Conservation (phyloP, 306 rosid species). For the Senna siamea region DNA sequence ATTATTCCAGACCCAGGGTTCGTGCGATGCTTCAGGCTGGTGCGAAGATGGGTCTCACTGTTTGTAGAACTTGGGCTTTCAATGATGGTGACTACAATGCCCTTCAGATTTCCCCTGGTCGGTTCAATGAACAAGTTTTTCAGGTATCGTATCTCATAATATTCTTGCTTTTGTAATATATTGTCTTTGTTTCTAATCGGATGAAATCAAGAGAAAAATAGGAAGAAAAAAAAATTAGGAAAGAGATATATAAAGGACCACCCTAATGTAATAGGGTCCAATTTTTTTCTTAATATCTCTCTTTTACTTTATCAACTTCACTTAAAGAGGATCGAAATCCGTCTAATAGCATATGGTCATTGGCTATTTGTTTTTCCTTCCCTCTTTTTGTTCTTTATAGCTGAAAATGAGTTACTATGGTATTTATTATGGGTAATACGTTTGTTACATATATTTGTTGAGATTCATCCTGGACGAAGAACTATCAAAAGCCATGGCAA, state of each 20-base stretch:
- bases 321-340: too few relatives aligned
- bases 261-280: too few relatives aligned
- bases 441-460: constrained; percentile 33
- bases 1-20: constrained; percentile 63
- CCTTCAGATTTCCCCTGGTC: constrained; percentile 92
- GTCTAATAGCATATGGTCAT: constrained; percentile 27
- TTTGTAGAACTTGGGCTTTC: constrained; percentile 98
- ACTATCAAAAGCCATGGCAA: neutral
- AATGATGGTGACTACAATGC: constrained; percentile 94
- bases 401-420: constrained; percentile 35
- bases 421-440: constrained; percentile 24
- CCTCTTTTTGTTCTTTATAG: constrained; percentile 19
- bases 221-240: too few relatives aligned
- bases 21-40: constrained; percentile 71
- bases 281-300: too few relatives aligned
- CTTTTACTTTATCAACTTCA: too few relatives aligned
- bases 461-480: constrained; percentile 19
- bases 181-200: constrained; percentile 20
- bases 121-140: constrained; percentile 79
- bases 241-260: too few relatives aligned
- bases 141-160: constrained; percentile 54
- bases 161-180: constrained; percentile 22
- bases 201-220: too few relatives aligned
- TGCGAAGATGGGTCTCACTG: constrained; percentile 89
- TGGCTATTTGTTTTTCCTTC: constrained; percentile 25